These are phyloP conservation scores for Podaxis mareebaensis DNA, from an alignment of 768 basidiomycete genomes.

Conservation along the genomic window DNA sequence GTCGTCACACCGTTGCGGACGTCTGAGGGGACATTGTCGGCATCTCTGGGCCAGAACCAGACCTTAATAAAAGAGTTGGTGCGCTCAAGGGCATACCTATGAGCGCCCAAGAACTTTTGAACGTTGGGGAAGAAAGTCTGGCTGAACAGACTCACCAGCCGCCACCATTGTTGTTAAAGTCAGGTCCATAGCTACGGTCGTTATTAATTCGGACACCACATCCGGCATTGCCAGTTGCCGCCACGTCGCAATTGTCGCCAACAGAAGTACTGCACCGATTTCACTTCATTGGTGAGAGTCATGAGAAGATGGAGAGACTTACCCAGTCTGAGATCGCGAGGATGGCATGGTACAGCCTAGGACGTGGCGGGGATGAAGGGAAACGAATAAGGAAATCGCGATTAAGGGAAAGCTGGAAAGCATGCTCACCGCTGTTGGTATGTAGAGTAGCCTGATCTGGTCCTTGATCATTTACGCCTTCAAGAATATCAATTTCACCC, in stretches of 20 bases:
- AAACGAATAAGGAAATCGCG: background rate
- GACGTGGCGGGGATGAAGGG: background rate
- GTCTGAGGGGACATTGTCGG: constrained; percentile 39
- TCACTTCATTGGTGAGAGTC: background rate
- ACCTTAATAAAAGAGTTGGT: constrained; percentile 50
- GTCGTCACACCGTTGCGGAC: constrained; percentile 29
- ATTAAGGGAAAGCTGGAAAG: background rate
- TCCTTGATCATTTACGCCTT: constrained; percentile 56
- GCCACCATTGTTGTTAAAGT: constrained; percentile 59
- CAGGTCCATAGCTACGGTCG: constrained; percentile 47
- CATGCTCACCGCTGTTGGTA: constrained; percentile 42
- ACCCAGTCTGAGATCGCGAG: constrained; percentile 41
- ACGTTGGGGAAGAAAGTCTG: constrained; percentile 6
- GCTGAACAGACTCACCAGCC: constrained; percentile 46
- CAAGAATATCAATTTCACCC: constrained; percentile 56
- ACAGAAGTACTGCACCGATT: constrained; percentile 28
- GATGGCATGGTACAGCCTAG: constrained; percentile 48
- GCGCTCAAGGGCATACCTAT: constrained; percentile 57
- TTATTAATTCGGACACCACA: constrained; percentile 45
- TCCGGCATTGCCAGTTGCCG: constrained; percentile 47
- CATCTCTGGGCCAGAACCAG: constrained; percentile 63
- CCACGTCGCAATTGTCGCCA: constrained; percentile 43
- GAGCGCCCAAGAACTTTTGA: background rate
- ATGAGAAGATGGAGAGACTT: constrained; percentile 7
- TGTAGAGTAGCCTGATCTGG: constrained; percentile 59